Conservation (phyloP, 495 filamentous ascomycete genomes). For the Penicillium salamii region DNA sequence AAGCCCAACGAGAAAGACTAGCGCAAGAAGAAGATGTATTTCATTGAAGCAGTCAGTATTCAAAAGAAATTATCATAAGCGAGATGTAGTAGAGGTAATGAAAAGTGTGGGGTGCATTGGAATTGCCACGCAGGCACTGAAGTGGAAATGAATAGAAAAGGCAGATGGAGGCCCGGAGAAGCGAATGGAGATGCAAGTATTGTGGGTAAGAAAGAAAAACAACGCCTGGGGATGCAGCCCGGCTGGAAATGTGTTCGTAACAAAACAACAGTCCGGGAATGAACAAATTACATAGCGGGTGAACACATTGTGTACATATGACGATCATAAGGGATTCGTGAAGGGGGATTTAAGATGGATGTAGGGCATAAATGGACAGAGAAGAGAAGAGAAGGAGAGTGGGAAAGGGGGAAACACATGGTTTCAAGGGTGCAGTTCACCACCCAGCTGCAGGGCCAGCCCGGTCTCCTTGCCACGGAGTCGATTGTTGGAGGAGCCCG, state of each 20-base stretch:
- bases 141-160: neutral
- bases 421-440: constrained; percentile 38
- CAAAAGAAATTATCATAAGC: neutral
- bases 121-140: neutral
- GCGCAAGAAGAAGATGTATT: neutral
- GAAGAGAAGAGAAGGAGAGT: constrained; percentile 20
- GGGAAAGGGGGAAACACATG: neutral
- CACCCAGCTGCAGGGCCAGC: constrained; percentile 42
- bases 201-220: neutral
- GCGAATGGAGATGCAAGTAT: neutral
- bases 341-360: constrained; percentile 14
- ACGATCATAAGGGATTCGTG: constrained; percentile 36
- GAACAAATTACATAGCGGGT: constrained; percentile 20
- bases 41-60: neutral
- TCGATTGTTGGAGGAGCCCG: constrained; percentile 38
- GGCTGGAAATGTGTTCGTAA: neutral
- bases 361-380: constrained; percentile 15
- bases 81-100: neutral
- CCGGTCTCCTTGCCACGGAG: constrained; percentile 29
- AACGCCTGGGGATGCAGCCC: constrained; percentile 8
- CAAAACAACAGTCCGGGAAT: neutral
- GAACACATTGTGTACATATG: constrained; percentile 22
- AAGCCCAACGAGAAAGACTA: too few relatives aligned
- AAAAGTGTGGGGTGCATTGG: neutral
- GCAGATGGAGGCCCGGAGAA: neutral